Base-by-base conservation (phyloP, 164 flowering plant genomes). In the Akebia trifoliata region DNA sequence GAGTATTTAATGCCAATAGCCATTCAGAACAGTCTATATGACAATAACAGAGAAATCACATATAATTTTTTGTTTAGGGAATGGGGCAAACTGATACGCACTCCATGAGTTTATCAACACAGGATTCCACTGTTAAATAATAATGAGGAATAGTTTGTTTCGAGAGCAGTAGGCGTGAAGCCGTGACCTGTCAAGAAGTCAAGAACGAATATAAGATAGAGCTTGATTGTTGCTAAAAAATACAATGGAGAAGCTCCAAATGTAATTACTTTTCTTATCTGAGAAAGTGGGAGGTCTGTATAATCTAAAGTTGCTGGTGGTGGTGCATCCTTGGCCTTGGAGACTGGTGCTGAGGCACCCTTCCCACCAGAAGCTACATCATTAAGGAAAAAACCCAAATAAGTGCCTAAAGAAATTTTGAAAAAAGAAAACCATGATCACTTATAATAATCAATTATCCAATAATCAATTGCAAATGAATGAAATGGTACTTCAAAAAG, bases 91-190 rank as follows among this genome's bases (percentile, higher is more conserved):
- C 45, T 40, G 8, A 17, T 39, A 78, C 90, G 75, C 66, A 91
- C 98, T 72, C 85, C 87, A 90, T 80, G 24, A 90, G 91, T 60
- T 87, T 84, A 82, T 90, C 95, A 47, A 87, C 91, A 63, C 90
- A 77, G 32, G 90, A 69, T 69, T 90, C 97, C 24, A 90, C 94
- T 49, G 95, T 84, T 35, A 93, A 68, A 68, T 93, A 93, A 62
- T 93, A 93, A 65, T 93, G 99, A 26, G 99, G 99, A 72, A 93
- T 93, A 21, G 90, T 86, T 73, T 93, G 97, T 71, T 93, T 93
- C 36, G 99, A 93, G 29, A 80, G 73, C 72, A 90, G 56, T 62
- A 90, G 74, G 32, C 96, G 86, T 57, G 95, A 82, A 59, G 99
- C 97, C 43, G 87, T 90, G 62, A 90, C 57, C 99, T 93, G 87